A percentile compares a stretch with the other conserved stretches of the same genome.
Conservation (phyloP, 768 basidiomycete species). For the Mycena galericulata region DNA sequence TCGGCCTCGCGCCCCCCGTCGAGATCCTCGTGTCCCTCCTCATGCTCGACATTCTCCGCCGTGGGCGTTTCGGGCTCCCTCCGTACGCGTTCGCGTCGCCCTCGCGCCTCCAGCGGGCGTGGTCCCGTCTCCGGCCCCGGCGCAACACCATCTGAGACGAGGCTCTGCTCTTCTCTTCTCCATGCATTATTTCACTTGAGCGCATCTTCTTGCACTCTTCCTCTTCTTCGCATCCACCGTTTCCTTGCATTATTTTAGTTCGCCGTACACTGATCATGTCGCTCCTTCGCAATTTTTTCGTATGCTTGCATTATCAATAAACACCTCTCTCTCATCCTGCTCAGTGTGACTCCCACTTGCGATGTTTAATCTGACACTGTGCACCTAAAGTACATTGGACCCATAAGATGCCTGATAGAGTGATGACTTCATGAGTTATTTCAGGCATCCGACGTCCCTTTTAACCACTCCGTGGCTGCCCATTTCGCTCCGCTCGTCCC, state of each 20-base stretch:
- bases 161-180: background rate
- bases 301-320: too few species aligned
- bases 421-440: too few species aligned
- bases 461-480: too few species aligned
- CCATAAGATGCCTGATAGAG: too few species aligned
- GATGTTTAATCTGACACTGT: too few species aligned
- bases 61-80: constrained; percentile 66
- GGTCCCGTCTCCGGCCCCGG: constrained; percentile 19
- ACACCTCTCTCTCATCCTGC: too few species aligned
- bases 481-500: background rate
- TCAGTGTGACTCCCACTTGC: too few species aligned
- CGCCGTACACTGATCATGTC: too few species aligned
- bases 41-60: constrained; percentile 73
- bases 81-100: constrained; percentile 58
- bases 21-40: constrained; percentile 62
- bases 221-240: background rate
- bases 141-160: constrained; percentile 6
- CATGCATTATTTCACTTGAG: constrained; percentile 5
- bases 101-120: constrained; percentile 19
- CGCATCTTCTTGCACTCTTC: background rate
- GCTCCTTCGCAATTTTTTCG: too few species aligned
- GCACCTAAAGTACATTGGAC: too few species aligned
- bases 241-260: background rate
- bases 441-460: too few species aligned
- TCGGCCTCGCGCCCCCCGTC: constrained; percentile 19